Evolutionary conservation across 129 eudicot species (phyloP).

Genomic region (Silybum marianum): DNA sequence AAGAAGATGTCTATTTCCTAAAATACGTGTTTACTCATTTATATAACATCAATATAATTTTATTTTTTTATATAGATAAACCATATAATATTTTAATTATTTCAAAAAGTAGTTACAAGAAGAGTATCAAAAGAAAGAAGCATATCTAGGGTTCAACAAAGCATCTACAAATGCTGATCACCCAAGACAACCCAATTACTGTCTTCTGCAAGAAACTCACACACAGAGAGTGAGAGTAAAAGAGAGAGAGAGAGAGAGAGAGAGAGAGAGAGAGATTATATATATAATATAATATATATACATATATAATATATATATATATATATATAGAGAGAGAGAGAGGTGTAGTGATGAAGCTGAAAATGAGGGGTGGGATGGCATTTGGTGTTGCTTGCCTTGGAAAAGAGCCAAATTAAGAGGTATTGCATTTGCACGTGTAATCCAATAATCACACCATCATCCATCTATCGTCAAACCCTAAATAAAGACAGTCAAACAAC

Average conservation of each 20-base stretch:
- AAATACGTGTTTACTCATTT: too few species aligned
- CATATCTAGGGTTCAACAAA: slow-evolving; percentile 39
- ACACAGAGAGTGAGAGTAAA: background rate
- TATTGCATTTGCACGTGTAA: slow-evolving; percentile 56
- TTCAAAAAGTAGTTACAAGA: background rate
- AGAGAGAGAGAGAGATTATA: background rate
- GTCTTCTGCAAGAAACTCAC: slow-evolving; percentile 22
- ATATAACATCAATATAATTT: background rate
- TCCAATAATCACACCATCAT: slow-evolving; percentile 31
- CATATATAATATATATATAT: background rate
- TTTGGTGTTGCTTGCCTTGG: slow-evolving; percentile 49
- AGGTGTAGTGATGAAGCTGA: slow-evolving; percentile 25
- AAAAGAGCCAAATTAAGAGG: slow-evolving; percentile 53
- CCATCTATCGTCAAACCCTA: slow-evolving; percentile 31
- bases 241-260: background rate
- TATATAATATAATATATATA: background rate
- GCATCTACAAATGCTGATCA: slow-evolving; percentile 27
- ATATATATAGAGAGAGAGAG: slow-evolving; percentile 26
- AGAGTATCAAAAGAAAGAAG: slow-evolving; percentile 13
- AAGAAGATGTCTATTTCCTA: too few species aligned
- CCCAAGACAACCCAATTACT: slow-evolving; percentile 37
- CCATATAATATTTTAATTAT: background rate
- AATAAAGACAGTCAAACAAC: slow-evolving; percentile 36
- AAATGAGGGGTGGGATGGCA: slow-evolving; percentile 27
- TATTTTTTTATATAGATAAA: background rate